These are phyloP conservation scores for Penicillium sp. DNA, from an alignment of 2,329 filamentous ascomycete genomes.

Conservation along the genomic window DNA sequence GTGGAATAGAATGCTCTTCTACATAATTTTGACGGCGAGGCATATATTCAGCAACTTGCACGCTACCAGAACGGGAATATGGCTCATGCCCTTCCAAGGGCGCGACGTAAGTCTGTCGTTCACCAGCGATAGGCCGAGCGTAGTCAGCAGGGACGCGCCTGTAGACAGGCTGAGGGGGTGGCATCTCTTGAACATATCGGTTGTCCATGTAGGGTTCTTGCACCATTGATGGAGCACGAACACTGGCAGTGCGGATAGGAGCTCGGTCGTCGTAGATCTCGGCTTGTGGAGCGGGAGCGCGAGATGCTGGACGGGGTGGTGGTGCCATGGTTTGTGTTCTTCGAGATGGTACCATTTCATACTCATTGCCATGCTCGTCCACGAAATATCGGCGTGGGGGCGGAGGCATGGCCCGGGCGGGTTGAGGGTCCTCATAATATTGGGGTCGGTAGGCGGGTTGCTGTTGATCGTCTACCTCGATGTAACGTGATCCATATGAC, in stretches of 20 bases:
- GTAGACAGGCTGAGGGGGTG: slow-evolving; percentile 43
- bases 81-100: slow-evolving; percentile 36
- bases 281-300: slow-evolving; percentile 29
- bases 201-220: slow-evolving; percentile 43
- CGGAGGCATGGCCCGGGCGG: slow-evolving; percentile 52
- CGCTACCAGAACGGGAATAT: slow-evolving; percentile 40
- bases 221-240: slow-evolving; percentile 44
- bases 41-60: slow-evolving; percentile 44
- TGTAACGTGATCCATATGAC: slow-evolving; percentile 34
- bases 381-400: slow-evolving; percentile 70
- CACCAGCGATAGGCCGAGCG: slow-evolving; percentile 29
- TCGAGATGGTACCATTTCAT: slow-evolving; percentile 55
- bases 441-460: slow-evolving; percentile 39
- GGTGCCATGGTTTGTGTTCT: slow-evolving; percentile 35
- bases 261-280: slow-evolving; percentile 38
- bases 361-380: slow-evolving; percentile 81
- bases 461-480: slow-evolving; percentile 39
- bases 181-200: slow-evolving; percentile 48
- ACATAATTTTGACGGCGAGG: slow-evolving; percentile 44
- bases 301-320: slow-evolving; percentile 34
- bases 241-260: slow-evolving; percentile 32
- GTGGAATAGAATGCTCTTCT: slow-evolving; percentile 66
- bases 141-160: slow-evolving; percentile 41
- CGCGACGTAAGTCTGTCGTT: slow-evolving; percentile 34
- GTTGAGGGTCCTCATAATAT: slow-evolving; percentile 47